Evolutionary conservation across 1,139 yeast genomes (phyloP).

Genomic region (Magnusiomyces sp.): DNA sequence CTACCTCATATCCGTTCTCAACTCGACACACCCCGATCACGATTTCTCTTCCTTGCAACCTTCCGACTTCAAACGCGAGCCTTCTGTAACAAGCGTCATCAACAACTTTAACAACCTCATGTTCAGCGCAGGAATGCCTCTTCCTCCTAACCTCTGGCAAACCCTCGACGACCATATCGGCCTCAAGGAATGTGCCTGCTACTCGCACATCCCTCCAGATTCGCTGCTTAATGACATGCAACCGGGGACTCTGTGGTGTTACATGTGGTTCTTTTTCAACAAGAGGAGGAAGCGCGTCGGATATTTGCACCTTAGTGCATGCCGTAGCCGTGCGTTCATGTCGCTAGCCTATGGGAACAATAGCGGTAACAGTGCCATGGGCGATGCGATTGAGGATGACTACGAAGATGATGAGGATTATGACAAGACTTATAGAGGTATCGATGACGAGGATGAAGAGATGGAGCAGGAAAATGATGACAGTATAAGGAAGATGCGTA

Average conservation of each 20-base stretch:
- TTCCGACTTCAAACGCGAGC: slow-evolving; percentile 59
- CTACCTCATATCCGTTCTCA: slow-evolving; percentile 78
- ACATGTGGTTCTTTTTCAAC: slow-evolving; percentile 88
- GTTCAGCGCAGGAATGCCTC: slow-evolving; percentile 60
- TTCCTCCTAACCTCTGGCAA: slow-evolving; percentile 75
- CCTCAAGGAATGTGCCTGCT: slow-evolving; percentile 65
- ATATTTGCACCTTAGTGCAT: slow-evolving; percentile 51
- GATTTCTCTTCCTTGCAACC: slow-evolving; percentile 88
- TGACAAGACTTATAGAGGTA: too few species aligned
- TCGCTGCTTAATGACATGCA: slow-evolving; percentile 61
- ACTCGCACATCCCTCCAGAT: slow-evolving; percentile 71
- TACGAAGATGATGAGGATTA: too few species aligned
- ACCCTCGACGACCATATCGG: slow-evolving; percentile 79
- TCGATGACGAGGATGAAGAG: too few species aligned
- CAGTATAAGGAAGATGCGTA: too few species aligned
- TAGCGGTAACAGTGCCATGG: too few species aligned
- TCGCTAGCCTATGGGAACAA: slow-evolving; percentile 19
- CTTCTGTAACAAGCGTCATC: slow-evolving; percentile 46
- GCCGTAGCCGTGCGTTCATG: slow-evolving; percentile 24
- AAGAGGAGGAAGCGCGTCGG: slow-evolving; percentile 88
- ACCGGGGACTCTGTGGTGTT: slow-evolving; percentile 78
- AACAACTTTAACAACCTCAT: slow-evolving; percentile 72
- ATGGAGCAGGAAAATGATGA: too few species aligned
- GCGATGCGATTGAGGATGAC: slow-evolving; percentile 5
- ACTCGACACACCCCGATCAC: slow-evolving; percentile 92